Evolutionary conservation across 352 stramenopile species (phyloP).

Genomic region (Globisporangium radiosum): DNA sequence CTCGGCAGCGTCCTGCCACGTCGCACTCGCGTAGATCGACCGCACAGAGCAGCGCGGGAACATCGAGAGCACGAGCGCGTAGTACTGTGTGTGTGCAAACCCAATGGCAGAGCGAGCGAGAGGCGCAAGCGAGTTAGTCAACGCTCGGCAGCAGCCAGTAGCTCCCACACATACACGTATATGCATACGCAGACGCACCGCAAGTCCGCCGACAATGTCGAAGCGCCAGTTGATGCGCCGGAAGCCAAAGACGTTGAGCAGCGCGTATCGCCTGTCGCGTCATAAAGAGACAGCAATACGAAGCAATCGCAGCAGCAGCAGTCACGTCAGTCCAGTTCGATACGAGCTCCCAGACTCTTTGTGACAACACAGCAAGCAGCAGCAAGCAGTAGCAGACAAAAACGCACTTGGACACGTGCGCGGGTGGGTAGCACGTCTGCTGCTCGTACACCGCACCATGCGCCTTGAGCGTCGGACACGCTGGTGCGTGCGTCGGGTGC

Average conservation of each 20-base stretch:
- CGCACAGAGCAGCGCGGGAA: constrained; percentile 87
- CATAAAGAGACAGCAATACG: background rate
- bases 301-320: background rate
- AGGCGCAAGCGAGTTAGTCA: no score
- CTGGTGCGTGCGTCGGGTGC: constrained; percentile 84
- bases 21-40: constrained; percentile 54
- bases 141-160: background rate
- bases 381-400: background rate
- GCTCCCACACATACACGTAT: no score
- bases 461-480: constrained; percentile 42
- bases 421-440: constrained; percentile 76
- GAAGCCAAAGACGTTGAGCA: constrained; percentile 86
- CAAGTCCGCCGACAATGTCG: constrained; percentile 86
- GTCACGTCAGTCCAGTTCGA: background rate
- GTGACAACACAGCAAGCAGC: background rate
- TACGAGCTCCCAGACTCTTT: background rate
- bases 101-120: no score
- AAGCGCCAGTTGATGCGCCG: constrained; percentile 92
- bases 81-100: constrained; percentile 51
- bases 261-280: constrained; percentile 53
- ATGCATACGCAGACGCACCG: constrained; percentile 29
- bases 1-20: constrained; percentile 29
- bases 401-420: constrained; percentile 59
- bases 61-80: constrained; percentile 88
- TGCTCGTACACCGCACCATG: constrained; percentile 73